These are phyloP conservation scores for Raffaelea albimanens DNA, from an alignment of 2,329 filamentous ascomycete genomes.

Conservation along the genomic window DNA sequence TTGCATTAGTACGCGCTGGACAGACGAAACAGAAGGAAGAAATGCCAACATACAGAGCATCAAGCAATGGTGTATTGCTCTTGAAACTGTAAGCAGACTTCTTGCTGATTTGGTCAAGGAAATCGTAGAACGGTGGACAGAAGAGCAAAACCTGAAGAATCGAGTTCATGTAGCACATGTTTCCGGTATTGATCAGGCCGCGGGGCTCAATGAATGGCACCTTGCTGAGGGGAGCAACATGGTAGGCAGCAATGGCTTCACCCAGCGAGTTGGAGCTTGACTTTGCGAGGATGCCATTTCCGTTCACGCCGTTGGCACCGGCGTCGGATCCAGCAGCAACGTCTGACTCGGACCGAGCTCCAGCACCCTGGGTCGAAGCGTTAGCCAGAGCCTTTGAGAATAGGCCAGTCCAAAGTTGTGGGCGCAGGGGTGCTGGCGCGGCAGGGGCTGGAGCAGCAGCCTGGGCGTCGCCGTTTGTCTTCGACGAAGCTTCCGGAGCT, in stretches of 20 bases:
- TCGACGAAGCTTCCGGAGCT: slow-evolving; percentile 11
- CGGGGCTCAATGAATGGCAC: slow-evolving; percentile 82
- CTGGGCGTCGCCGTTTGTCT: background rate
- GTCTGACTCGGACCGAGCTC: slow-evolving; percentile 15
- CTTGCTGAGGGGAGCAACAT: slow-evolving; percentile 54
- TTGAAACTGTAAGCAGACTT: slow-evolving; percentile 86
- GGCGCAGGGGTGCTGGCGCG: slow-evolving; percentile 8
- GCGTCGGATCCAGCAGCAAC: slow-evolving; percentile 13
- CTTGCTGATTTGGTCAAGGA: slow-evolving; percentile 78
- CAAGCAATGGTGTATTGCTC: slow-evolving; percentile 84
- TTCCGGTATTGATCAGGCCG: slow-evolving; percentile 91
- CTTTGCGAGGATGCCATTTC: slow-evolving; percentile 29
- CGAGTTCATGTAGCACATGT: slow-evolving; percentile 99
- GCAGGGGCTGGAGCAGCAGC: slow-evolving; percentile 11
- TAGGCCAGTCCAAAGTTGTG: slow-evolving; percentile 28
- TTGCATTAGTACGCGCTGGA: background rate
- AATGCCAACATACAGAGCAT: slow-evolving; percentile 67
- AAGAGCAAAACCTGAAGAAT: slow-evolving; percentile 93
- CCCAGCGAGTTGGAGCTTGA: slow-evolving; percentile 52
- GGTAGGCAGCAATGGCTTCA: slow-evolving; percentile 68
- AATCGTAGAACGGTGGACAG: slow-evolving; percentile 89
- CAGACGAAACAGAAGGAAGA: background rate
- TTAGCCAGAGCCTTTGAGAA: slow-evolving; percentile 21
- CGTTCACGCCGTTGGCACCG: slow-evolving; percentile 15
- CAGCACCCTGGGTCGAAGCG: slow-evolving; percentile 10